Evolutionary conservation across 106 monocot species (phyloP), one percentile per base, ranked within the genome.

Genomic region (Iris macrosiphon): DNA sequence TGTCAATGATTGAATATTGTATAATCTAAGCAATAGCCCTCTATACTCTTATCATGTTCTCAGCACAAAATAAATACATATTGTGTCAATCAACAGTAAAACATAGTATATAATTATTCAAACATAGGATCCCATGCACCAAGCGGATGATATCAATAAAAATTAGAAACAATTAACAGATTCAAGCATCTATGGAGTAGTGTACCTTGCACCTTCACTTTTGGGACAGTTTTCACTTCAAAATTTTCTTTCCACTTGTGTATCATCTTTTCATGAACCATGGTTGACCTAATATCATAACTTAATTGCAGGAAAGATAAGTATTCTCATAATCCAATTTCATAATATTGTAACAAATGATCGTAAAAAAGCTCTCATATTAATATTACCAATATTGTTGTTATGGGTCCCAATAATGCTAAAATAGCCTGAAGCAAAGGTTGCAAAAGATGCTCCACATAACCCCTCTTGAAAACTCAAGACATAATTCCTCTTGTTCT

Each of bases 251-350:
- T 96, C 85, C 85, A 82, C 72, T 70, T 80, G 23, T 74, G 32
- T 29, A 86, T 65, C 96, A 96, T 96, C 60, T 77, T 64, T 55
- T 86, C 89, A 75, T 96, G 89, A n/a, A 96, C 89, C 1, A 60
- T 49, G 8, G 85, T 96, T 15, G 89, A 96, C 23, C 96, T 75
- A 41, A 96, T 86, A 63, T 96, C 96, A 49, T 82, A 89, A 58
- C 96, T 86, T 71, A 96, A 39, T 90, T 96, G 71, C 1, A 75
- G 35, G 24, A 40, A 59, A 32, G 18, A 24, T 30, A 0, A 31
- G 25, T 38, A 16, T 46, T 42, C 27, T 65, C 42, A 52, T 45
- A 55, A 49, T 16, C 32, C 8, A 7, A 52, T 52, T 22, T 27
- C 25, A 1, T 13, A 13, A 26, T 31, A 2, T 55, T 7, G 5